These are phyloP conservation scores for Ephemerocybe angulata DNA, from an alignment of 768 basidiomycete species.

Conservation along the genomic window DNA sequence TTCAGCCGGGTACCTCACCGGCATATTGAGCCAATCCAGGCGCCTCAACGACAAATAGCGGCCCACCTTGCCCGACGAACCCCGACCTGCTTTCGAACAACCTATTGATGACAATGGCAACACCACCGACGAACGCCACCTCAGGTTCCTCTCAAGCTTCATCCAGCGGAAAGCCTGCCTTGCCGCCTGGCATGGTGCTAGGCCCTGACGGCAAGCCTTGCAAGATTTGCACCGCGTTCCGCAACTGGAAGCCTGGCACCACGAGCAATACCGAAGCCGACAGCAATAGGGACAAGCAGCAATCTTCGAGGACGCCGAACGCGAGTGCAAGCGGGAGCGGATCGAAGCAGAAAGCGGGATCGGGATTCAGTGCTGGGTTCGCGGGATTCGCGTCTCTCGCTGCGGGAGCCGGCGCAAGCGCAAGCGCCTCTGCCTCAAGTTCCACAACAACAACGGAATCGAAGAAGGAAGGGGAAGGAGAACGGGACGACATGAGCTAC, in stretches of 20 bases:
- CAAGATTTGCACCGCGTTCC: slow-evolving; percentile 85
- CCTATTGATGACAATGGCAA: no score
- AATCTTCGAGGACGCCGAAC: slow-evolving; percentile 3
- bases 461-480: background rate
- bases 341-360: slow-evolving; percentile 1
- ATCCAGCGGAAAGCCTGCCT: background rate
- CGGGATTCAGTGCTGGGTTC: slow-evolving; percentile 20
- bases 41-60: no score
- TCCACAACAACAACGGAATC: slow-evolving; percentile 12
- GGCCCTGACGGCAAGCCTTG: slow-evolving; percentile 95
- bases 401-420: slow-evolving; percentile 12
- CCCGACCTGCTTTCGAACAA: no score
- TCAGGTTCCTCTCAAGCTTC: no score
- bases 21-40: no score
- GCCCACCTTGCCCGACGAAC: no score
- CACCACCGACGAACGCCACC: no score
- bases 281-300: slow-evolving; percentile 13
- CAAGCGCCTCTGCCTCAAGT: slow-evolving; percentile 17
- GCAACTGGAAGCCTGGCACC: slow-evolving; percentile 57
- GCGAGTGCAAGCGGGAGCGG: background rate
- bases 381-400: slow-evolving; percentile 24
- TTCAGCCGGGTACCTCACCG: no score
- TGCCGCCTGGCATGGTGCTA: slow-evolving; percentile 82
- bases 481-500: slow-evolving; percentile 1
- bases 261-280: slow-evolving; percentile 26